Base-by-base conservation (phyloP, 805 yeast species). In the Debaryomyces castellii region DNA sequence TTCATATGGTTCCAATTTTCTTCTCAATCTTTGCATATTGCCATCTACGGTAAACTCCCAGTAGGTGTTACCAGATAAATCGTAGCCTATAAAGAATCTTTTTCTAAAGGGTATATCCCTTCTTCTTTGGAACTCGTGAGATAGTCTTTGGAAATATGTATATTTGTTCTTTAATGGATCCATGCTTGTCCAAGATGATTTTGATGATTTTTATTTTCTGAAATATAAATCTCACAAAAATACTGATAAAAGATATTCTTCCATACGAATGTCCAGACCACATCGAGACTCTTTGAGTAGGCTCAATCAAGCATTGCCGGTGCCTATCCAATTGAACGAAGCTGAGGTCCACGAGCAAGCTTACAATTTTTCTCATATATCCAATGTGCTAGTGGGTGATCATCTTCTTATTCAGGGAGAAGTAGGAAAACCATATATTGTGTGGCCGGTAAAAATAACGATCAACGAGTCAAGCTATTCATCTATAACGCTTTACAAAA, bases 1-100 rank as follows among this genome's bases (percentile, higher is more conserved):
- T 32, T 67, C 63, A 34, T 65, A 60, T 10, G 89, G 87, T 46
- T 83, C 82, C 44, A 83, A 74, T 44, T 85, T 80, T 38, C 96
- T 64, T 40, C 96, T 67, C 47, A 83, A 71, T 47, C 83, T 63
- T 21, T 63, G 67, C 53, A 80, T 71, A 54, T 76, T 74, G 5
- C 76, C 76, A 48, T 80, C 82, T 21, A 78, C 68, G 42, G 74
- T 73, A 63, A 85, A 82, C 60, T 88, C 96, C 96, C 96, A 88
- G 66, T 84, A 88, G 1, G 92, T 82, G 61, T 88, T 88, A 2
- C 94, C 96, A 33, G 81, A 82, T n/a, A 89, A 70, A 58, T 88
- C 96, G 58, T 86, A 87, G 2, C 89, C 87, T 8, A 83, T 73
- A 54, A 87, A 87, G 69, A 82, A 87, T 59, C 73, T 76, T 44